Percentiles rank a stretch among this genome's conserved stretches.
phyloP scores from a whole-genome alignment of 83 land plant species.

The Picea mariana region DNA sequence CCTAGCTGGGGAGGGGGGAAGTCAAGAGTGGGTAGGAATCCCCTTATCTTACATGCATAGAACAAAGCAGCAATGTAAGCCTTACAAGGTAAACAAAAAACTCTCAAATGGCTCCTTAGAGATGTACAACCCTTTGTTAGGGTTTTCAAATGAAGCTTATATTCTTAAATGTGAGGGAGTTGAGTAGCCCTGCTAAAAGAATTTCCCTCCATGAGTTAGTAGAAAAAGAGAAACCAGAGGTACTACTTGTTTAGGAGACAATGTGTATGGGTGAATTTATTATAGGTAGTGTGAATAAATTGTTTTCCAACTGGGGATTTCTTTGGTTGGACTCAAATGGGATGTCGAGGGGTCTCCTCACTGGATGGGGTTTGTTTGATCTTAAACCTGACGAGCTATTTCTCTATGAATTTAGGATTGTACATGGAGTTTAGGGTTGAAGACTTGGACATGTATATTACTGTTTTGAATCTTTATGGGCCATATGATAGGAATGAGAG shows the following conservation, averaged over 20 bases:
- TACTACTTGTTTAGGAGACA: not conserved
- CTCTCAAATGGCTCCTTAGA: not conserved
- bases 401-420: no score
- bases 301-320: not conserved
- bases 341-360: no score
- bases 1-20: no score
- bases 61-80: no score
- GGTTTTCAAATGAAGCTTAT: not conserved
- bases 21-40: no score
- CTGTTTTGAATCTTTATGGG: no score
- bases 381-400: no score
- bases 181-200: not conserved
- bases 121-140: not conserved
- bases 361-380: no score
- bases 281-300: not conserved
- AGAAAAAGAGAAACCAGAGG: not conserved
- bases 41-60: no score
- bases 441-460: no score
- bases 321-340: not conserved
- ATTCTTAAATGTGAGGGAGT: not conserved
- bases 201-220: not conserved
- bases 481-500: no score
- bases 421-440: no score
- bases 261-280: not conserved
- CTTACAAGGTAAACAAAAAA: not conserved